These are phyloP conservation scores for Salix koriyanagi DNA, from an alignment of 345 rosid species.

Conservation along the genomic window DNA sequence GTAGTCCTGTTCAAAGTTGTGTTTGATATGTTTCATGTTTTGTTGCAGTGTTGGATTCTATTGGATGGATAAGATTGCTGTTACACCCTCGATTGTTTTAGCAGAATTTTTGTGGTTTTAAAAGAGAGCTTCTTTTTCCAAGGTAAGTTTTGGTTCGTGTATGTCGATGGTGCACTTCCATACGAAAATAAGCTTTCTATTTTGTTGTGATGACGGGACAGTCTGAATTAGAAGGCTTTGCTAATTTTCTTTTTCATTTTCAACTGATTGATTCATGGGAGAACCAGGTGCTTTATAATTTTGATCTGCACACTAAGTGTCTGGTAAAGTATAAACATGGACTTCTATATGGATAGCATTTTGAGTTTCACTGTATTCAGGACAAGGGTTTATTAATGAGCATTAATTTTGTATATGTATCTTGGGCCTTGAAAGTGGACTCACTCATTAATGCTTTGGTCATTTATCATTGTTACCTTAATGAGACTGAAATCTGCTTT, in stretches of 20 bases:
- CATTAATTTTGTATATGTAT: neutral
- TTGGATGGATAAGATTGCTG: conserved; percentile 96
- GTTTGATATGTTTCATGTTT: neutral
- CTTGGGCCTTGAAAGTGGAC: neutral
- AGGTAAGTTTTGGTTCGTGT: conserved; percentile 40
- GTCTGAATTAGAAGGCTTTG: neutral
- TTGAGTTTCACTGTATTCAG: neutral
- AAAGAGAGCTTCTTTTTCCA: conserved; percentile 65
- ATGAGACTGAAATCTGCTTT: neutral
- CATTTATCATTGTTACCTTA: neutral
- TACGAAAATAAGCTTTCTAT: neutral
- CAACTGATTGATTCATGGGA: neutral
- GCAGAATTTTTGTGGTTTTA: conserved; percentile 74
- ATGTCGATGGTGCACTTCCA: neutral
- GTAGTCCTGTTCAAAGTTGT: neutral
- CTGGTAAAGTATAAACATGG: neutral
- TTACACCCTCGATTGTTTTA: conserved; percentile 87
- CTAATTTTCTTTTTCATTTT: neutral
- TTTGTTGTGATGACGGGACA: neutral
- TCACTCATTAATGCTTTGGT: neutral
- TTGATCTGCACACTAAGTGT: neutral
- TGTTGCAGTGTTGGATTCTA: conserved; percentile 80
- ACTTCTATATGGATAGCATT: neutral
- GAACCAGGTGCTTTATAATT: neutral
- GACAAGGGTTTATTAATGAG: neutral